A percentile compares a stretch with the other conserved stretches of the same genome.
These are phyloP conservation scores for Sporothrix sp. DNA, from an alignment of 2,329 filamentous ascomycete species.

Conservation along the genomic window DNA sequence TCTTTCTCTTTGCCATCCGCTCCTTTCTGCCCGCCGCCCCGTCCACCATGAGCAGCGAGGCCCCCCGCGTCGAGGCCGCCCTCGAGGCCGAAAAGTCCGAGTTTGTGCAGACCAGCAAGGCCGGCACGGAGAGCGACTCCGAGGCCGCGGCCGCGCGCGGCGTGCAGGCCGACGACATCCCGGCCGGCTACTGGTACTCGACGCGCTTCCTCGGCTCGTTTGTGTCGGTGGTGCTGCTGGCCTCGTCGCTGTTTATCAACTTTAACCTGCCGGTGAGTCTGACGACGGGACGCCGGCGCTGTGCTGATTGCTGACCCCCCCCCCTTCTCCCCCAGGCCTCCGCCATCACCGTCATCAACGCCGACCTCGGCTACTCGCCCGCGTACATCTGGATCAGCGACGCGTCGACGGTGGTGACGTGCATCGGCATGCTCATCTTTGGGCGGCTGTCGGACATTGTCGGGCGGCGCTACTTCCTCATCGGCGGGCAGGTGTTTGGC, in stretches of 20 bases:
- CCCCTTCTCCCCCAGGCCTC: too few species aligned
- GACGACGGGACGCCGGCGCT: neutral
- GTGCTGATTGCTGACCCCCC: neutral
- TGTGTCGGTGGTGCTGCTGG: conserved; percentile 9
- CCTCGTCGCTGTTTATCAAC: conserved; percentile 10
- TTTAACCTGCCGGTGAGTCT: conserved; percentile 9
- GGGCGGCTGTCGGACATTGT: conserved; percentile 32
- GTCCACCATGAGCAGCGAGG: conserved; percentile 5
- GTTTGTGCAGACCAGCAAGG: neutral
- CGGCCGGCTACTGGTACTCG: conserved; percentile 13
- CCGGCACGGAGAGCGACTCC: neutral
- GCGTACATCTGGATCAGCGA: conserved; percentile 15
- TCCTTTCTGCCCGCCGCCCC: neutral
- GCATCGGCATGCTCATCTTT: conserved; percentile 26
- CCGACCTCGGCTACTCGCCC: conserved; percentile 10
- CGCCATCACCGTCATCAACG: conserved; percentile 14
- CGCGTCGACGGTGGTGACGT: conserved; percentile 11
- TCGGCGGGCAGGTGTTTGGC: conserved; percentile 28
- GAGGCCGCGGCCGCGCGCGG: conserved; percentile 9
- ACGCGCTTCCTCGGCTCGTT: conserved; percentile 12
- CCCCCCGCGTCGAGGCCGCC: conserved; percentile 1
- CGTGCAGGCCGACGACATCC: conserved; percentile 12
- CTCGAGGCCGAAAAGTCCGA: conserved; percentile 8
- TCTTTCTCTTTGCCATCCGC: neutral
- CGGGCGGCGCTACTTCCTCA: conserved; percentile 32